Evolutionary conservation across 805 yeast genomes (phyloP), one percentile per base, ranked within the genome.

Genomic region (Candida manassasensis): DNA sequence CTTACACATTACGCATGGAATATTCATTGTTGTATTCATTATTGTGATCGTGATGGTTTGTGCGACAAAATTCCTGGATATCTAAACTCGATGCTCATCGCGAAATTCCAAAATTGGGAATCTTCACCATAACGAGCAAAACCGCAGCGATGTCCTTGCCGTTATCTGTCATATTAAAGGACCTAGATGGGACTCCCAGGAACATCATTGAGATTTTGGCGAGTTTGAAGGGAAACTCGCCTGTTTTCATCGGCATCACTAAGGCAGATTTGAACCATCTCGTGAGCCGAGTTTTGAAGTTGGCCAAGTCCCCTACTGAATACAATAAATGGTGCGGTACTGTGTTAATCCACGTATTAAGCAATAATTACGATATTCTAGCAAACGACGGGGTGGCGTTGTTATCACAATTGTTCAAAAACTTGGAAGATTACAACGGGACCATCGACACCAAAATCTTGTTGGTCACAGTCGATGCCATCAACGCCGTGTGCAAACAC

Each of bases 281-380:
- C 19, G 64, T 72, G 21, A 59, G 75, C 8, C 47, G 72, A 27
- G 53, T 61, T 12, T 44, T 59, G 28, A 59, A 56, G 34, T 47
- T 63, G 21, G 41, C 56, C 27, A 45, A 45, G 32, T 50, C 66
- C 18, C 50, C 49, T 38, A 47, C 47, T 13, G 63, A 67, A n/a
- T 62, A 55, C 32, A 55, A 59, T 31, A 65, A 74, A 36, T 80
- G 85, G 84, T 67, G 75, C 42, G 85, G 82, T 4, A 67, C 78
- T 22, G 76, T 74, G 44, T 44, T 78, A 5, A 62, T 70, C 9
- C 57, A 63, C 26, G 76, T 78, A 0, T 50, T 79, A 32, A 57
- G 41, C 14, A 57, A 53, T 38, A 50, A 68, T 36, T 61, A 59
- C 30, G 48, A 57, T 4, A 45, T 69, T 4, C 49, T 73, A 30